phyloP scores from a whole-genome alignment of 2,329 filamentous ascomycete species.

The Pestalotiopsis sp. region DNA sequence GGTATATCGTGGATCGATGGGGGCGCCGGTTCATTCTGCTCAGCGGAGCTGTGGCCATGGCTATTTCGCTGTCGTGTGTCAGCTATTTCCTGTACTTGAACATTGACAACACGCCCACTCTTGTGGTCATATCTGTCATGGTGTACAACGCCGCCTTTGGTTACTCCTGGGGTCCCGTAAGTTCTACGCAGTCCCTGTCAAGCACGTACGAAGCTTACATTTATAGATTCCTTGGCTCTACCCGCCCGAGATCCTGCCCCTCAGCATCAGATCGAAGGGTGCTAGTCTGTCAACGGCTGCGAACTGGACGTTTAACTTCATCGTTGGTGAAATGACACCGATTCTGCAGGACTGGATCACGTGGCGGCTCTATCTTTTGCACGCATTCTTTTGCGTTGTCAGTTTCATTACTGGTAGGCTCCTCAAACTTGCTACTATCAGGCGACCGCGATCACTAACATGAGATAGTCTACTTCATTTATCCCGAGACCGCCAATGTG shows the following conservation, averaged over 20 bases:
- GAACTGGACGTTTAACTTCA: conserved; percentile 98
- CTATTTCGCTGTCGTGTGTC: conserved; percentile 82
- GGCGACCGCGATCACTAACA: conserved; percentile 19
- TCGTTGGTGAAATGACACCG: conserved; percentile 94
- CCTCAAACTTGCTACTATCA: background rate
- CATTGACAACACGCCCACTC: conserved; percentile 72
- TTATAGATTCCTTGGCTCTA: conserved; percentile 86
- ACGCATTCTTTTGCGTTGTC: conserved; percentile 94
- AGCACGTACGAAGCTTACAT: background rate
- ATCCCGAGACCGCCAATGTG: conserved; percentile 94
- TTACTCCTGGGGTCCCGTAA: conserved; percentile 81
- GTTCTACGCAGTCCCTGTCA: background rate
- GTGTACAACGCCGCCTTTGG: conserved; percentile 98
- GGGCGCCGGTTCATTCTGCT: conserved; percentile 88
- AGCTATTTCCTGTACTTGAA: conserved; percentile 96
- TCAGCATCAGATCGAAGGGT: conserved; percentile 96
- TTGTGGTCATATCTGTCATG: conserved; percentile 96
- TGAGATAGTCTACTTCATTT: conserved; percentile 85
- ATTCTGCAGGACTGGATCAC: conserved; percentile 89
- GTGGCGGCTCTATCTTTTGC: conserved; percentile 92
- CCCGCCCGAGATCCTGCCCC: conserved; percentile 94
- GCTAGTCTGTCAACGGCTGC: conserved; percentile 94
- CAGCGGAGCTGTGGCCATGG: conserved; percentile 87
- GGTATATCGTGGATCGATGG: conserved; percentile 95
- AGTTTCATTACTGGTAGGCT: conserved; percentile 94